A percentile compares a stretch with the other conserved stretches of the same genome.
Conservation (phyloP, 2,329 filamentous ascomycete genomes). For the Scedosporium apiospermum region DNA sequence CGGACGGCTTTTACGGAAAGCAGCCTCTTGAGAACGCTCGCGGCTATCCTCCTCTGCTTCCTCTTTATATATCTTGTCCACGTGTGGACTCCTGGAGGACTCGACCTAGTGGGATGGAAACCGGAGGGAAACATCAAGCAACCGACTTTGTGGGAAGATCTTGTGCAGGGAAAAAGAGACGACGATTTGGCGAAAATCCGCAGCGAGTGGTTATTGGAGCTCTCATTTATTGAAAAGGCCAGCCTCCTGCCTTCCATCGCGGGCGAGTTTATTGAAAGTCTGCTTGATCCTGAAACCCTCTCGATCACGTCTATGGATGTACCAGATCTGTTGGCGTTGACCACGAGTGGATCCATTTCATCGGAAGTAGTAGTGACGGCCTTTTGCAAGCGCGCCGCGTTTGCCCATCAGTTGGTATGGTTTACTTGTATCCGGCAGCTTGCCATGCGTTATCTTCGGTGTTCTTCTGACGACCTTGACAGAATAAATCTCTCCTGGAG, state of each 20-base stretch:
- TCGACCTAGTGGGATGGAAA: background rate
- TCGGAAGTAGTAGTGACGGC: constrained; percentile 7
- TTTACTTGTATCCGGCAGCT: background rate
- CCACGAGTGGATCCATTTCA: background rate
- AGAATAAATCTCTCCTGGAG: constrained; percentile 20
- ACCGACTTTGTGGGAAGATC: background rate
- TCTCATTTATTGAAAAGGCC: background rate
- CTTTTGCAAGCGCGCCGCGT: constrained; percentile 9
- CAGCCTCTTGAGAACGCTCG: background rate
- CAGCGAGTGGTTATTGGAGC: background rate
- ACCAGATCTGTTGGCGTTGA: background rate
- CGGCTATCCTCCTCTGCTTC: background rate
- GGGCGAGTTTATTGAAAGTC: constrained; percentile 1
- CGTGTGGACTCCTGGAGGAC: background rate
- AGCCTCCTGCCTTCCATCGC: background rate
- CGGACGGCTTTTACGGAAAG: background rate
- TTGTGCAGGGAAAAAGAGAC: background rate
- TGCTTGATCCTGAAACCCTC: background rate
- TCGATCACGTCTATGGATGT: background rate
- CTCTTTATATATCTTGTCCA: background rate
- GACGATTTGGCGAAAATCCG: background rate
- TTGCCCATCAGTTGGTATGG: constrained; percentile 10
- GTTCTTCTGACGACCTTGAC: background rate
- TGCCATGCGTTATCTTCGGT: background rate
- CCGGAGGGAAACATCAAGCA: background rate